These are phyloP conservation scores for Wickerhamiella australiensis DNA, from an alignment of 805 yeast species.

Conservation along the genomic window DNA sequence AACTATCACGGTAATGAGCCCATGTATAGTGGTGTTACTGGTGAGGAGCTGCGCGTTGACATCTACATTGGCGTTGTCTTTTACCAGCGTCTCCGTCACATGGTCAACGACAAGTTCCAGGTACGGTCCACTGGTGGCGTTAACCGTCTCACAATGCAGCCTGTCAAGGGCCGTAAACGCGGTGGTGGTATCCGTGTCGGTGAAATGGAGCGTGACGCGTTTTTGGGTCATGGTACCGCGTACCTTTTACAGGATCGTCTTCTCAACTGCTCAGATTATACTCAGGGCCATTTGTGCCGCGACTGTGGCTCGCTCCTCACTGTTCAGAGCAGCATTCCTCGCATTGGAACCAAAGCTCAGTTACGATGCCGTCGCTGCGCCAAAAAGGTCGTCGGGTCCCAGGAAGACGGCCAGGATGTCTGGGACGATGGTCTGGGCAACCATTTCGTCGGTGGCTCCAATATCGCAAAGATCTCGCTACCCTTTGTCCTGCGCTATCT, in stretches of 20 bases:
- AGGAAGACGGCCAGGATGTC: conserved; percentile 36
- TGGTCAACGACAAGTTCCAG: conserved; percentile 99
- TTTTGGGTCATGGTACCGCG: conserved; percentile 97
- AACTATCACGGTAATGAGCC: conserved; percentile 98
- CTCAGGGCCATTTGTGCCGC: conserved; percentile 82
- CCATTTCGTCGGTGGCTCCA: conserved; percentile 79
- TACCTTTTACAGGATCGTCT: conserved; percentile 88
- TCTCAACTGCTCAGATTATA: conserved; percentile 88
- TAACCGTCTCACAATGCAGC: conserved; percentile 94
- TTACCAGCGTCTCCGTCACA: conserved; percentile 96
- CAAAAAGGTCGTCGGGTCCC: conserved; percentile 41
- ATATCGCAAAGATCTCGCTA: conserved; percentile 91
- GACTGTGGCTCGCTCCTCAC: conserved; percentile 86
- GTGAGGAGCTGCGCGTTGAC: conserved; percentile 92
- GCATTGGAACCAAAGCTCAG: conserved; percentile 68
- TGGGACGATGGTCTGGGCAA: conserved; percentile 98
- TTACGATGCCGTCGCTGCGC: conserved; percentile 91
- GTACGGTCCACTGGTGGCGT: conserved; percentile 99
- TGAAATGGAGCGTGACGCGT: conserved; percentile 99
- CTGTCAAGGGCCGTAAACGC: conserved; percentile 97
- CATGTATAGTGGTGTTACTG: conserved; percentile 96
- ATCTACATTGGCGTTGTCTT: conserved; percentile 94
- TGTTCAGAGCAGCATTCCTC: conserved; percentile 82
- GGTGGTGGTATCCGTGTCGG: conserved; percentile 99
- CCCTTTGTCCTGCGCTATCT: conserved; percentile 92